Evolutionary conservation across 2,329 filamentous ascomycete genomes (phyloP).

Genomic region (Fusarium dimerum): DNA sequence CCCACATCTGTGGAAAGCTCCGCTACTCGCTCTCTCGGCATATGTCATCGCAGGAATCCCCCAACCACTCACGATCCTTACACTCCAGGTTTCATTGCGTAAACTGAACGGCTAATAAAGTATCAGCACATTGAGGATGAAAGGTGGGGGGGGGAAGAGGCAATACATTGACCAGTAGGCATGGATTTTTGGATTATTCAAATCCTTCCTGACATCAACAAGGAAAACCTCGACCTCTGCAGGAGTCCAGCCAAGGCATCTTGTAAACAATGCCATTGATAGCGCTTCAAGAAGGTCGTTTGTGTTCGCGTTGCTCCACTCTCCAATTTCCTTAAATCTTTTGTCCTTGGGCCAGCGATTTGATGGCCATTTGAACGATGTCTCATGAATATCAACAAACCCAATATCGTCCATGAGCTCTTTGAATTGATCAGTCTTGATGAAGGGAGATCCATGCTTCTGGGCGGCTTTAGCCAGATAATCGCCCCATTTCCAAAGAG

Average conservation of each 20-base stretch:
- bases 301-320: constrained; percentile 6
- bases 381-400: constrained; percentile 52
- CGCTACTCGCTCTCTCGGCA: background rate
- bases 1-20: background rate
- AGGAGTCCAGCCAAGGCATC: constrained; percentile 10
- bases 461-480: constrained; percentile 2
- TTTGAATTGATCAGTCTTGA: constrained; percentile 39
- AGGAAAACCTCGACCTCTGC: constrained; percentile 12
- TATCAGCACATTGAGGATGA: background rate
- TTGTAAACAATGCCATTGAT: constrained; percentile 9
- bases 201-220: constrained; percentile 11
- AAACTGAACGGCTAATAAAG: background rate
- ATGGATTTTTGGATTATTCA: constrained; percentile 8
- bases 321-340: constrained; percentile 50
- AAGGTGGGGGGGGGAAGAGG: background rate
- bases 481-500: background rate
- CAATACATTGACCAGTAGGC: constrained; percentile 17
- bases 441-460: background rate
- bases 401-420: constrained; percentile 51
- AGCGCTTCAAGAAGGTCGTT: constrained; percentile 2
- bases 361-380: constrained; percentile 53
- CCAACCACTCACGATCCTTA: background rate
- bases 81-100: background rate
- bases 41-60: background rate
- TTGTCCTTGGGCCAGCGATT: constrained; percentile 56